Evolutionary conservation across 371 early-diverging fungal genomes (phyloP).

Genomic region (Actinomortierella ambigua): DNA sequence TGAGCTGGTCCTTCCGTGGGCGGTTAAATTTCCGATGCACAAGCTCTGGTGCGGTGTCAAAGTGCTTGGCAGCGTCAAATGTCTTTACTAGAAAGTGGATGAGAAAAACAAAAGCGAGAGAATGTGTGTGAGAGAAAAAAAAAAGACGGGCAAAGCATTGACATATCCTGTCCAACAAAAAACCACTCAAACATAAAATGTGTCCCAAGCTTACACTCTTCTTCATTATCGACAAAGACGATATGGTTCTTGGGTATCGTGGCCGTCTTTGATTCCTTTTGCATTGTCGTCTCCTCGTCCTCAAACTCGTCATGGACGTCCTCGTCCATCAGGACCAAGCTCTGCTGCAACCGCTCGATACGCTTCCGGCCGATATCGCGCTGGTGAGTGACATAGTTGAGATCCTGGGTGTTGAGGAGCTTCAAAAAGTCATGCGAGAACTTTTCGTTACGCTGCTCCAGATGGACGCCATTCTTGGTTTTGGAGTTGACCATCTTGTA

Average conservation of each 20-base stretch:
- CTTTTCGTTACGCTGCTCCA: conserved; percentile 73
- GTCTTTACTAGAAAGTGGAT: conserved; percentile 49
- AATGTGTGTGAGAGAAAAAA: not conserved
- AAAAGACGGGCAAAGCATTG: not conserved
- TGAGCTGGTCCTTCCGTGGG: conserved; percentile 62
- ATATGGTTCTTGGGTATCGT: conserved; percentile 71
- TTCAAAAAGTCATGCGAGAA: conserved; percentile 79
- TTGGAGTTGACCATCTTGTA: conserved; percentile 91
- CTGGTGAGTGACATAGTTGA: conserved; percentile 83
- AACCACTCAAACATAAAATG: not conserved
- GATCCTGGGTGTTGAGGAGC: conserved; percentile 92
- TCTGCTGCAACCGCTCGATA: conserved; percentile 26
- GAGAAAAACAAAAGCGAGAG: conserved; percentile 1
- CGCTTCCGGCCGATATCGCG: conserved; percentile 76
- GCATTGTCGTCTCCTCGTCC: conserved; percentile 48
- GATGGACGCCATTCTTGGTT: conserved; percentile 85
- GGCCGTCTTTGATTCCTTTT: conserved; percentile 24
- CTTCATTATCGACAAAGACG: conserved; percentile 88
- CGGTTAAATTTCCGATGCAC: conserved; percentile 83
- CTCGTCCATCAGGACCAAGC: conserved; percentile 44
- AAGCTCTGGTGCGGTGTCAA: conserved; percentile 86
- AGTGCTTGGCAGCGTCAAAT: conserved; percentile 76
- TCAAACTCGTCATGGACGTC: conserved; percentile 54
- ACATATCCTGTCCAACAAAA: not conserved
- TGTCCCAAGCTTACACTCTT: conserved; percentile 67